Percentiles rank a stretch among this genome's conserved stretches.
Evolutionary conservation across 2,329 filamentous ascomycete species (phyloP).

Genomic region (Curvularia sp.): DNA sequence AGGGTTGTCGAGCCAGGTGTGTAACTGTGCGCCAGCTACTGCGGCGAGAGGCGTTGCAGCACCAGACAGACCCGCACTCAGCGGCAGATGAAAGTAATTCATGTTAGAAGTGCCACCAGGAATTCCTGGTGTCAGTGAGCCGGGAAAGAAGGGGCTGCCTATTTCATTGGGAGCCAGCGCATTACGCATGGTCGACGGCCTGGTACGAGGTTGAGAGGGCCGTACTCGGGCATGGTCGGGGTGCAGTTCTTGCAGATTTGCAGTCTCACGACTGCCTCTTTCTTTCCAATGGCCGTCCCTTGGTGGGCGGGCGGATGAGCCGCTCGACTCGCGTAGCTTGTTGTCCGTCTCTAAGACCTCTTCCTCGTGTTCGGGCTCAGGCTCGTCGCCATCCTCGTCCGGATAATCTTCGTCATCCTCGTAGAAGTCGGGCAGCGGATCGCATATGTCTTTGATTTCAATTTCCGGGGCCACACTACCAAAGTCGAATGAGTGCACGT

Average conservation of each 20-base stretch:
- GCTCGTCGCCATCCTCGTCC: conserved; percentile 59
- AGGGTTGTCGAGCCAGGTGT: conserved; percentile 56
- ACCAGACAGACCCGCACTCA: conserved; percentile 74
- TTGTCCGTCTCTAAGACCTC: conserved; percentile 30
- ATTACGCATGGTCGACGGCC: conserved; percentile 38
- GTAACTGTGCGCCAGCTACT: conserved; percentile 73
- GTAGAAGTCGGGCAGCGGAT: conserved; percentile 95
- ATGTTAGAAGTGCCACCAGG: conserved; percentile 77
- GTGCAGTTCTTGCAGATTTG: conserved; percentile 25
- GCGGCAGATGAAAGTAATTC: conserved; percentile 82
- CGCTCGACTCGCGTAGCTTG: conserved; percentile 32
- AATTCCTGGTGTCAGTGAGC: conserved; percentile 63
- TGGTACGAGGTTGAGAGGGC: conserved; percentile 36
- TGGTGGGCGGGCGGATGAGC: conserved; percentile 43
- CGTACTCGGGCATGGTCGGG: conserved; percentile 31
- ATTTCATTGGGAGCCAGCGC: conserved; percentile 44
- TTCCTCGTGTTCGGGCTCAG: conserved; percentile 49
- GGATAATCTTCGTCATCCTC: conserved; percentile 75
- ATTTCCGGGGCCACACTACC: conserved; percentile 82
- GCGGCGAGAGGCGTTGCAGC: conserved; percentile 81
- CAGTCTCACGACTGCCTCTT: conserved; percentile 24
- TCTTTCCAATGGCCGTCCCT: conserved; percentile 40
- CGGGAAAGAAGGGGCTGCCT: conserved; percentile 48
- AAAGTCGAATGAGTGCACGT: conserved; percentile 93
- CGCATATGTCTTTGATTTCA: conserved; percentile 95